Evolutionary conservation across 2,329 filamentous ascomycete species (phyloP), one percentile per base, ranked within the genome.

Genomic region (Tolypocladium inflatum): DNA sequence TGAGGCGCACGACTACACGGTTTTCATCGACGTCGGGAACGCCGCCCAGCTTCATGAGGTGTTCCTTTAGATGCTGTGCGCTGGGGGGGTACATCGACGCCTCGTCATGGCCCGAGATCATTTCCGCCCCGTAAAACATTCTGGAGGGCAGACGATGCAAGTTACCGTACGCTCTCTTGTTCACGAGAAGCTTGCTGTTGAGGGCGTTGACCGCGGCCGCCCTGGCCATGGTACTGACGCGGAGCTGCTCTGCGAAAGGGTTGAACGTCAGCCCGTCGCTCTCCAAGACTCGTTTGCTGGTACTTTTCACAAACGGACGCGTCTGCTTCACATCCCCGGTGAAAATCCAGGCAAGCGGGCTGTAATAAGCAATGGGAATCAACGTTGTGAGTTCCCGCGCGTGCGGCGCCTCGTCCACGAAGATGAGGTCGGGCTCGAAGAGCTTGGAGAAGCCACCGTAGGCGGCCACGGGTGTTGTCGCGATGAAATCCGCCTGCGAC

Each of bases 361-460:
- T 67, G 53, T 73, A 78, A 35, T 71, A 74, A 0, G 76, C 76
- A 23, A 80, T 65, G 0, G 77, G 69, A 1, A 80, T 78, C 21
- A 80, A 62, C 0, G 73, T 74, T 0, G 77, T 78, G 0, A 79
- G 65, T 61, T 80, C 77, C 19, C 77, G 66, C 0, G 75, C 75
- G 51, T 80, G 77, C 0, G 76, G 74, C 0, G 75, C 74, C 69
- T 95, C 90, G 50, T 92, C 91, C 62, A 95, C 89, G 67, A 96
- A 92, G 0, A 94, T 84, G 62, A 96, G 86, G 64, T 94, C 89
- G 0, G 91, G 90, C 62, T 88, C 87, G 38, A 91, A 90, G 8
- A 91, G 66, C 2, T 66, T 69, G 0, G 68, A 63, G 39, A 79
- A 76, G 0, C 65, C 62, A 0, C 71, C 70, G 4, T 68, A 71